Evolutionary conservation across 345 rosid species (phyloP).

Genomic region (Aquilaria yunnanensis): DNA sequence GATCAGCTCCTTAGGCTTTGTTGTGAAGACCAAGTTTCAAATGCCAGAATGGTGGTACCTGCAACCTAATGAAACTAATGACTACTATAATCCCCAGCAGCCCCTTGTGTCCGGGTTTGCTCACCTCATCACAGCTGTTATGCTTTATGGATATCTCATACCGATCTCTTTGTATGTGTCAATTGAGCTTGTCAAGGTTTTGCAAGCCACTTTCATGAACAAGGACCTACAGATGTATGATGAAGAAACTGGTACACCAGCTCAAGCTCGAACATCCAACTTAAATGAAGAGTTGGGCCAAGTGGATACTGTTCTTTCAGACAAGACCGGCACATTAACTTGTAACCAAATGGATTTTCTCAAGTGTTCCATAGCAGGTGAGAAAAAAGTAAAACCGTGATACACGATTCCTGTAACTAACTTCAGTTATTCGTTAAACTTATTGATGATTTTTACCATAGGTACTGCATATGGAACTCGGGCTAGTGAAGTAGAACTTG

Average conservation of each 20-base stretch:
- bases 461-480: slow-evolving; percentile 16
- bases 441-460: slow-evolving; percentile 32
- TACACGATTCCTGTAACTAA: slow-evolving; percentile 49
- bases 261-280: slow-evolving; percentile 65
- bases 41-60: slow-evolving; percentile 70
- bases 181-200: slow-evolving; percentile 65
- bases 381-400: slow-evolving; percentile 14
- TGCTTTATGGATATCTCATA: slow-evolving; percentile 68
- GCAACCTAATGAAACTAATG: background rate
- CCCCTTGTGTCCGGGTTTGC: slow-evolving; percentile 33
- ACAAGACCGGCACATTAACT: slow-evolving; percentile 84
- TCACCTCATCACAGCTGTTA: slow-evolving; percentile 53
- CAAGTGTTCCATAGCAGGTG: slow-evolving; percentile 78
- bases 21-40: slow-evolving; percentile 25
- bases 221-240: slow-evolving; percentile 62
- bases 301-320: slow-evolving; percentile 66
- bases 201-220: slow-evolving; percentile 66
- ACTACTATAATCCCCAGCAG: slow-evolving; percentile 35
- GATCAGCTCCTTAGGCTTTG: slow-evolving; percentile 41
- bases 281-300: slow-evolving; percentile 80
- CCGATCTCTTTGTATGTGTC: slow-evolving; percentile 81
- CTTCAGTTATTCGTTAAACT: slow-evolving; percentile 53
- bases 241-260: slow-evolving; percentile 45
- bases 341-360: slow-evolving; percentile 79
- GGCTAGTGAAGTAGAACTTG: slow-evolving; percentile 8